Conservation (phyloP, 164 flowering plant genomes). For the Platanus orientalis region DNA sequence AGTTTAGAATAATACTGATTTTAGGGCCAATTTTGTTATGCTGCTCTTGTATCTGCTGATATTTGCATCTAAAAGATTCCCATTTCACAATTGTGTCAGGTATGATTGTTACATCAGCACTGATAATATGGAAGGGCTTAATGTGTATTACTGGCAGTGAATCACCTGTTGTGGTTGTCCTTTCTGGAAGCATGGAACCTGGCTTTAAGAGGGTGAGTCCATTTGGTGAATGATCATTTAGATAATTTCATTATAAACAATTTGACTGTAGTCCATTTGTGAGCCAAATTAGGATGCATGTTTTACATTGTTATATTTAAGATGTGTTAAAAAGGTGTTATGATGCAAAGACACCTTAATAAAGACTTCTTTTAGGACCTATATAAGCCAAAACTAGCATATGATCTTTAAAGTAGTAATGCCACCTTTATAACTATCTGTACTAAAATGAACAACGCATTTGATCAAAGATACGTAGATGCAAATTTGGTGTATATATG, state of each 20-base stretch:
- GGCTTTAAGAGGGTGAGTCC: conserved; percentile 68
- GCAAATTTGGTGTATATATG: no score
- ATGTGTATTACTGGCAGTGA: conserved; percentile 82
- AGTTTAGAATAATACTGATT: not conserved
- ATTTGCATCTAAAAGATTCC: not conserved
- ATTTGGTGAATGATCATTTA: not conserved
- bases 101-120: conserved; percentile 72
- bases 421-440: no score
- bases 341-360: no score
- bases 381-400: no score
- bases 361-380: no score
- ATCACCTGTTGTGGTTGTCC: conserved; percentile 81
- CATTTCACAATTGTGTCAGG: conserved; percentile 28
- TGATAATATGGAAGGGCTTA: conserved; percentile 79
- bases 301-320: no score
- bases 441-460: no score
- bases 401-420: no score
- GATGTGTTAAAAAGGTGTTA: no score
- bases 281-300: no score
- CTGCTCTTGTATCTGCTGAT: not conserved
- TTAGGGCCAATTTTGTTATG: not conserved
- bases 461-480: no score
- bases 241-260: not conserved
- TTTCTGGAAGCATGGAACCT: conserved; percentile 87
- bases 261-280: no score